Percentiles rank a stretch among this genome's conserved stretches.
These are phyloP conservation scores for Parathielavia hyrcaniae DNA, from an alignment of 495 filamentous ascomycete genomes.

Conservation along the genomic window DNA sequence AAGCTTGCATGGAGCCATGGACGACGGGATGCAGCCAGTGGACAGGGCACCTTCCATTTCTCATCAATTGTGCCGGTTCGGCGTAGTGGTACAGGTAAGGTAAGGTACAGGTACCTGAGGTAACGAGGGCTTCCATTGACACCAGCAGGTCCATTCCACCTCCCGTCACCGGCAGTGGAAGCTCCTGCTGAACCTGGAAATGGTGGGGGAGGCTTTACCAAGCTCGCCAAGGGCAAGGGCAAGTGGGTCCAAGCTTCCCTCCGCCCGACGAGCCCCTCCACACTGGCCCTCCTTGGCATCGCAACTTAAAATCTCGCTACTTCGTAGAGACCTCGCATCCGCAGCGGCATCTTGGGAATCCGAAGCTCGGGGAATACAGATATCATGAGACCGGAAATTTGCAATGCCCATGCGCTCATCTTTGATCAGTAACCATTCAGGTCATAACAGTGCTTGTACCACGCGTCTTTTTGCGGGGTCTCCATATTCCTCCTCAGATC, in stretches of 20 bases:
- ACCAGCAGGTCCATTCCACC: no score
- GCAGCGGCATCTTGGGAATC: no score
- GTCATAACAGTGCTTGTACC: no score
- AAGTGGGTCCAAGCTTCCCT: conserved; percentile 10
- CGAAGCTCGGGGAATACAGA: no score
- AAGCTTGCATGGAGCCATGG: background rate
- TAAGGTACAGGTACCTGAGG: background rate
- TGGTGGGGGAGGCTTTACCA: background rate
- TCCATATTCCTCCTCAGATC: background rate
- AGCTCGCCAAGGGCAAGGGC: conserved; percentile 4
- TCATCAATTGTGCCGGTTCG: conserved; percentile 2
- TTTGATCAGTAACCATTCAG: no score
- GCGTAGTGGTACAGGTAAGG: conserved; percentile 5
- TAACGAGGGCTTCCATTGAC: no score
- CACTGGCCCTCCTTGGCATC: no score
- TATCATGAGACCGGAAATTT: no score
- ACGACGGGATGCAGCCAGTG: conserved; percentile 3
- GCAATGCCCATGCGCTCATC: no score
- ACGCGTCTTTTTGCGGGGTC: background rate
- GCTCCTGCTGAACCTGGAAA: background rate
- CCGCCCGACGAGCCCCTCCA: conserved; percentile 12
- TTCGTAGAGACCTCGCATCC: no score
- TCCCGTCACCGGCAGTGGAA: no score
- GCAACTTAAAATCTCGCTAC: no score
- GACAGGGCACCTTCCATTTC: conserved; percentile 4